phyloP scores from a whole-genome alignment of 768 basidiomycete genomes.

The Postia placenta region DNA sequence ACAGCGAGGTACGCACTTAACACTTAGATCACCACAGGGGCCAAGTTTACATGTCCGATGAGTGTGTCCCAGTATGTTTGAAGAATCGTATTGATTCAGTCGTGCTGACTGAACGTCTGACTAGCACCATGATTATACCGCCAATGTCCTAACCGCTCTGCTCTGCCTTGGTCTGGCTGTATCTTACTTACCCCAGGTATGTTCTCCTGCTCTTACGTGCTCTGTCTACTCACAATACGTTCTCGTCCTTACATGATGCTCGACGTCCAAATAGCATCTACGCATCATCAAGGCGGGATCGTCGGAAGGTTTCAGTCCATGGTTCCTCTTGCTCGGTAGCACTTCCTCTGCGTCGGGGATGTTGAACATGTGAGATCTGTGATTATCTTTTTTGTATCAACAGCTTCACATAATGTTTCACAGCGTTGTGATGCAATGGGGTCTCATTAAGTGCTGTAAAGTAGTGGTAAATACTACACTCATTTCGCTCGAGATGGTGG shows the following conservation, averaged over 20 bases:
- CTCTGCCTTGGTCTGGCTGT: constrained; percentile 70
- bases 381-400: not conserved
- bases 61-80: too few species aligned
- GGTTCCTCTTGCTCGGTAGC: constrained; percentile 85
- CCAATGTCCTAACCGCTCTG: constrained; percentile 54
- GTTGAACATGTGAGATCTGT: constrained; percentile 83
- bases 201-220: constrained; percentile 17
- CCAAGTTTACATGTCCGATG: too few species aligned
- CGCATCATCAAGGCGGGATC: constrained; percentile 75
- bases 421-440: constrained; percentile 83
- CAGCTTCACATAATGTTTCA: not conserved
- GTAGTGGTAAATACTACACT: constrained; percentile 51
- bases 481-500: not conserved
- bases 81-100: too few species aligned
- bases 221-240: too few species aligned
- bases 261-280: constrained; percentile 65
- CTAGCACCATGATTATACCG: constrained; percentile 73
- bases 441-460: constrained; percentile 73
- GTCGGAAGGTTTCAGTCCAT: constrained; percentile 87
- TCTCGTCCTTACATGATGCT: too few species aligned
- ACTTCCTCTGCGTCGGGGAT: constrained; percentile 77
- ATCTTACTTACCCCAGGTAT: constrained; percentile 81
- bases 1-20: too few species aligned
- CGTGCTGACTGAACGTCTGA: too few species aligned
- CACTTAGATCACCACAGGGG: too few species aligned